Evolutionary conservation across 116 monocot species (phyloP), one percentile per base, ranked within the genome.

Genomic region (Thalassia testudinum): DNA sequence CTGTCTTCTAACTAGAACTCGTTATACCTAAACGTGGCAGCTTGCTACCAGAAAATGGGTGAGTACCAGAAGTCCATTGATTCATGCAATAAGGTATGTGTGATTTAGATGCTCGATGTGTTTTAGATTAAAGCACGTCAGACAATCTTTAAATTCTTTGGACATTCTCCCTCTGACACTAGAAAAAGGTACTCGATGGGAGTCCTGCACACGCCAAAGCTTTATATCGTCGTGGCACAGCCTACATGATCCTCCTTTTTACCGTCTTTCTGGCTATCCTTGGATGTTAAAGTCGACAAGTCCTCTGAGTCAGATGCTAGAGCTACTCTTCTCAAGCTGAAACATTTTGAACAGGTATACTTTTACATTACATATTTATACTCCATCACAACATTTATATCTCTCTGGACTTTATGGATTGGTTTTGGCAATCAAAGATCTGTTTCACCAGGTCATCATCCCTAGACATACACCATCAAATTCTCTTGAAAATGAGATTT

Each of bases 21-120:
- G 1, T 63, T 95, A 60, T 81, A 95, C 56, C 63, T 88, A 42
- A 88, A 95, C 72, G 88, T 95, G 37, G 95, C 95, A 47, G 88
- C 88, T 21, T 95, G 95, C 62, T 72, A 81, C 57, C 95, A 88
- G 65, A 95, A 88, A 73, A 74, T 79, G 78, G 85, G 81, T 17
- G 88, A 87, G 56, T 58, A 70, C 56, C 78, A 72, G 52, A 95
- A 95, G 67, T 95, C 88, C 37, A 81, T 81, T 59, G 95, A 95
- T 45, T 49, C 77, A 56, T 84, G 85, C 52, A 88, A 95, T 58
- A 95, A 95, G 95, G 95, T 95, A 57, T 24, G 17, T 4, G 4
- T 45, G 19, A 4, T 16, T 45, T 45, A 45, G 4, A 5, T 45
- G 45, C 4, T n/a, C 19, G 4, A 2, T 45, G 45, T 20, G 15